These are phyloP conservation scores for Cutaneotrichosporon spelunceum DNA, from an alignment of 1,284 basidiomycete species.

Conservation along the genomic window DNA sequence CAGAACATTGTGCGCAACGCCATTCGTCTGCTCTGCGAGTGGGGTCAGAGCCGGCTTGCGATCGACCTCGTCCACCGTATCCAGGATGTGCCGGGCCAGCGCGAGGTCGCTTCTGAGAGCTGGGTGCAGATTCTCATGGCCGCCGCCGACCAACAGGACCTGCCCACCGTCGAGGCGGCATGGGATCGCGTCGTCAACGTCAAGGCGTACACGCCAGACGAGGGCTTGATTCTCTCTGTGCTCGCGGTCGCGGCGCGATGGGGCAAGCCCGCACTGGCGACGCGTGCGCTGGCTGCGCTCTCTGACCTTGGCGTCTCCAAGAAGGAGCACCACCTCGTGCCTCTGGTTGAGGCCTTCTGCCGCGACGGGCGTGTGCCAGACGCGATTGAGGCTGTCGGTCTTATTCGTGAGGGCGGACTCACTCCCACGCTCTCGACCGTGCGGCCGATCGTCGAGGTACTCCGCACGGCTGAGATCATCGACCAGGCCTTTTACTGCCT, in stretches of 20 bases:
- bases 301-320: constrained; percentile 55
- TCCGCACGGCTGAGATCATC: constrained; percentile 58
- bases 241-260: constrained; percentile 69
- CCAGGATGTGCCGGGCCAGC: constrained; percentile 18
- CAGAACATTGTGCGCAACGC: constrained; percentile 19
- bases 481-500: constrained; percentile 66
- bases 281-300: constrained; percentile 61
- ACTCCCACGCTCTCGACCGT: constrained; percentile 34
- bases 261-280: constrained; percentile 66
- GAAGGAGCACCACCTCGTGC: constrained; percentile 57
- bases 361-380: constrained; percentile 42
- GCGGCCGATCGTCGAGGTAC: constrained; percentile 55
- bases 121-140: constrained; percentile 41
- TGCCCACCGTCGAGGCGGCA: constrained; percentile 61
- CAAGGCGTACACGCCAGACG: constrained; percentile 62
- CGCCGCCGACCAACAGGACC: constrained; percentile 39
- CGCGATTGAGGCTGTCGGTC: constrained; percentile 38
- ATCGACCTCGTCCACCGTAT: constrained; percentile 31
- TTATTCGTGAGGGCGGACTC: constrained; percentile 37
- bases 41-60: constrained; percentile 37
- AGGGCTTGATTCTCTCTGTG: constrained; percentile 67
- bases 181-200: constrained; percentile 64
- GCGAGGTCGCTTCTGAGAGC: constrained; percentile 15
- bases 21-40: constrained; percentile 35
- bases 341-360: constrained; percentile 48